Conservation (phyloP, 1,139 yeast genomes). For the Suhomyces wounanorum region DNA sequence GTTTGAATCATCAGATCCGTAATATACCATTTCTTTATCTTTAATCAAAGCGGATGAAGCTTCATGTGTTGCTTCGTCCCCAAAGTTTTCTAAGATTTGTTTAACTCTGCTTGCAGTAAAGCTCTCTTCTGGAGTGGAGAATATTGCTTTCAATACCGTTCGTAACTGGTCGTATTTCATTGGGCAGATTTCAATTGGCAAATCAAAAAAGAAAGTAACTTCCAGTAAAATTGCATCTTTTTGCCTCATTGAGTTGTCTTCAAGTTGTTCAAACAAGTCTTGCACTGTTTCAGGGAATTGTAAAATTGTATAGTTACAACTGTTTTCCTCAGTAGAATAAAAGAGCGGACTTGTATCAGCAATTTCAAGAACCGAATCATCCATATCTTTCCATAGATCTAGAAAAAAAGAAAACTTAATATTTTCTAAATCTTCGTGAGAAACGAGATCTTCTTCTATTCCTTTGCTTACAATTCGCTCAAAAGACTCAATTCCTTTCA, state of each 20-base stretch:
- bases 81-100: conserved; percentile 42
- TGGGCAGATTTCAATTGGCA: conserved; percentile 16
- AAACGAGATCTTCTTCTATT: conserved; percentile 51
- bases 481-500: conserved; percentile 58
- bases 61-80: conserved; percentile 45
- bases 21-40: conserved; percentile 54
- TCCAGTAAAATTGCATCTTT: conserved; percentile 48
- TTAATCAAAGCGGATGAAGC: conserved; percentile 57
- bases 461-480: conserved; percentile 56
- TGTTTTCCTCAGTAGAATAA: conserved; percentile 29
- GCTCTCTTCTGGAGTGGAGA: conserved; percentile 54
- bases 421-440: conserved; percentile 47
- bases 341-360: conserved; percentile 41
- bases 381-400: conserved; percentile 59
- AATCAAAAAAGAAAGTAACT: conserved; percentile 38
- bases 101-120: conserved; percentile 49
- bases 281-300: conserved; percentile 26
- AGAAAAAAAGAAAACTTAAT: conserved; percentile 52
- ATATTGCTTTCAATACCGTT: conserved; percentile 55
- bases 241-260: conserved; percentile 55
- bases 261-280: conserved; percentile 39
- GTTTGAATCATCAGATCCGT: conserved; percentile 46
- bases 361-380: conserved; percentile 32
- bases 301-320: conserved; percentile 28
- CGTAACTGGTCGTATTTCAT: conserved; percentile 35